Conservation (phyloP, 306 rosid species). For the Fragaria ananassa region DNA sequence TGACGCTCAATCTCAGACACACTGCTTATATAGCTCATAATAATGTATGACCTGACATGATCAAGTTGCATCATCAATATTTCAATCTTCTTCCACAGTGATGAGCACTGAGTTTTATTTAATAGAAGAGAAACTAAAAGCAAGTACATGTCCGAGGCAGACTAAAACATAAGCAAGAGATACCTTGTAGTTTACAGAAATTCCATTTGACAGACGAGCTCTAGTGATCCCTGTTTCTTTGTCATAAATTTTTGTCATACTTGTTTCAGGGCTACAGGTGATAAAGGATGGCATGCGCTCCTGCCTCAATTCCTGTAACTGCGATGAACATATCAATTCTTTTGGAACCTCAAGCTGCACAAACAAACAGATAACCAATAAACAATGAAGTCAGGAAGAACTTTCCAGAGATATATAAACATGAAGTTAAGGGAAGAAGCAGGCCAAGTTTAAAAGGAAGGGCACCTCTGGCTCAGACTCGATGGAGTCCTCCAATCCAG, state of each 20-base stretch:
- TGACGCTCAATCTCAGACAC: neutral
- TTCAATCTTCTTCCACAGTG: neutral
- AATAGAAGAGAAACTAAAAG: neutral
- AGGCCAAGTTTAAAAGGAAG: constrained; percentile 14
- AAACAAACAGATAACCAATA: constrained; percentile 23
- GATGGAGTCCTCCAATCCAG: constrained; percentile 77
- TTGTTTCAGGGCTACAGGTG: constrained; percentile 58
- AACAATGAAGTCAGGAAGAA: constrained; percentile 8
- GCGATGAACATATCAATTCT: constrained; percentile 67
- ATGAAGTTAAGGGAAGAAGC: neutral
- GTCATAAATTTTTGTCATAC: constrained; percentile 60
- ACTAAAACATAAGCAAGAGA: neutral
- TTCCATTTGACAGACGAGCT: constrained; percentile 83
- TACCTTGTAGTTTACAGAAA: constrained; percentile 92
- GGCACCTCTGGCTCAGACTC: constrained; percentile 96
- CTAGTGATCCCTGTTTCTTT: constrained; percentile 85
- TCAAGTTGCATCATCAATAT: neutral
- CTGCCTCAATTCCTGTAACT: constrained; percentile 64
- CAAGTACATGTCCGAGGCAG: neutral
- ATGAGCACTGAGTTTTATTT: neutral
- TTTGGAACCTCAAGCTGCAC: constrained; percentile 95
- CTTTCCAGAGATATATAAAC: neutral
- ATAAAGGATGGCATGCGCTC: constrained; percentile 62
- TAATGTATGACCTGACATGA: neutral
- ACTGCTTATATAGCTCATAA: neutral